Evolutionary conservation across 2,329 filamentous ascomycete species (phyloP).

Genomic region (Exophiala mesophila): DNA sequence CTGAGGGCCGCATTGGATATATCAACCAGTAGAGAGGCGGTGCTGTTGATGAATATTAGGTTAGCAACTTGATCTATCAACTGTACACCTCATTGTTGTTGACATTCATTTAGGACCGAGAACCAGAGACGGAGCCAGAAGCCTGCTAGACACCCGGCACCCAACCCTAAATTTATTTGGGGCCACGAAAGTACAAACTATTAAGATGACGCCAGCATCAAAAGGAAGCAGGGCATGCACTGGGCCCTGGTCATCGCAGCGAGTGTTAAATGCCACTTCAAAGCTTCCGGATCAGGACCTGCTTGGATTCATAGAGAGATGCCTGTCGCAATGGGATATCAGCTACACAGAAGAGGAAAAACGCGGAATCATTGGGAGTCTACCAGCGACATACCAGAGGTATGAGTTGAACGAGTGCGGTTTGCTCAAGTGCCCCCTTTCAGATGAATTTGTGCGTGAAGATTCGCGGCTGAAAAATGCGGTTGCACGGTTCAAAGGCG

Average conservation of each 20-base stretch:
- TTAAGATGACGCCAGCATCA: slow-evolving; percentile 8
- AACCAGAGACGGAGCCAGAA: background rate
- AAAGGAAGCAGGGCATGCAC: slow-evolving; percentile 9
- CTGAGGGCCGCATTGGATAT: too few relatives aligned
- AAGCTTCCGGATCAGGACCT: slow-evolving; percentile 18
- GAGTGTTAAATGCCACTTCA: slow-evolving; percentile 22
- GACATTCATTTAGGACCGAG: background rate
- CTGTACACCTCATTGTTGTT: too few relatives aligned
- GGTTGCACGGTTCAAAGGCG: slow-evolving; percentile 46
- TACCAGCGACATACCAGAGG: slow-evolving; percentile 16
- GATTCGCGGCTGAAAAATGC: slow-evolving; percentile 23
- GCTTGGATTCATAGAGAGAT: slow-evolving; percentile 20
- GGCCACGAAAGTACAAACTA: too few relatives aligned
- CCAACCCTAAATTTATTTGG: too few relatives aligned
- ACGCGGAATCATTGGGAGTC: slow-evolving; percentile 17
- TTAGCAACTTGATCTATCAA: background rate
- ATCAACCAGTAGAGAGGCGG: too few relatives aligned
- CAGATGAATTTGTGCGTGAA: slow-evolving; percentile 14
- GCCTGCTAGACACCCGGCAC: too few relatives aligned
- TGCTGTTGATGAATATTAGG: too few relatives aligned
- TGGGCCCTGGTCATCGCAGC: slow-evolving; percentile 16
- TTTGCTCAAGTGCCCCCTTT: slow-evolving; percentile 15
- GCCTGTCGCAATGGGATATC: slow-evolving; percentile 19
- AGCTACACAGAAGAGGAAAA: slow-evolving; percentile 23
- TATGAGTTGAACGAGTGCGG: slow-evolving; percentile 16